Evolutionary conservation across 2,329 filamentous ascomycete genomes (phyloP), one percentile per base, ranked within the genome.

Genomic region (Colletotrichum caudatum): DNA sequence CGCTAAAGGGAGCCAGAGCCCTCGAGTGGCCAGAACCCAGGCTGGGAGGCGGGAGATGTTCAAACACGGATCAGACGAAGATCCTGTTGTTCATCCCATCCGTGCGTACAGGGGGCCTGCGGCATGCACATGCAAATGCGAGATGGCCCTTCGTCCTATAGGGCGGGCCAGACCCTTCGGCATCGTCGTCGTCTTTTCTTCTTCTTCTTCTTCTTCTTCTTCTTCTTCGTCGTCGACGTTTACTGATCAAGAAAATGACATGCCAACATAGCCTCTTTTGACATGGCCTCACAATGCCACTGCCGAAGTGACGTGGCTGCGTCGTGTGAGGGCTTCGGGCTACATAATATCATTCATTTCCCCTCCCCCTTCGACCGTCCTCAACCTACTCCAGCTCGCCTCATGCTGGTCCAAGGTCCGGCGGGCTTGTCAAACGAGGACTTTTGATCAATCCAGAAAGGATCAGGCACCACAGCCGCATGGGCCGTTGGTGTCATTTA

Each of bases 401-500:
- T 37, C 37, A 26, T n/a, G 16, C 5, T 18, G 50, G 61, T 44
- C 23, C 16, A 33, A 29, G 26, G 35, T 41, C 58, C 58, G 14
- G 8, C 29, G 18, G 39, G 11, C n/a, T 64, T n/a, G 5, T 53
- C 48, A 61, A 33, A 39, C 26, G 44, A 58, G 48, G 48, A 56
- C 53, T n/a, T n/a, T 59, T 54, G 29, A 59, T 60, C 39, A 39
- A 41, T 63, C 59, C 59, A 48, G 39, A 33, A 41, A n/a, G 26
- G 33, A 44, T n/a, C 29, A 64, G 65, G 59, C 64, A 69, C 53
- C 69, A 54, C 11, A 69, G 37, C n/a, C 54, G 69, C 69, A 53
- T 69, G 61, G 69, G 59, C 69, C 23, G 50, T 54, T 54, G 69
- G 69, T 65, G 65, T 64, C 64, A 33, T 18, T 39, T 71, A 71